phyloP scores from a whole-genome alignment of 139 green algal species.

The Coccomyxa sp. region DNA sequence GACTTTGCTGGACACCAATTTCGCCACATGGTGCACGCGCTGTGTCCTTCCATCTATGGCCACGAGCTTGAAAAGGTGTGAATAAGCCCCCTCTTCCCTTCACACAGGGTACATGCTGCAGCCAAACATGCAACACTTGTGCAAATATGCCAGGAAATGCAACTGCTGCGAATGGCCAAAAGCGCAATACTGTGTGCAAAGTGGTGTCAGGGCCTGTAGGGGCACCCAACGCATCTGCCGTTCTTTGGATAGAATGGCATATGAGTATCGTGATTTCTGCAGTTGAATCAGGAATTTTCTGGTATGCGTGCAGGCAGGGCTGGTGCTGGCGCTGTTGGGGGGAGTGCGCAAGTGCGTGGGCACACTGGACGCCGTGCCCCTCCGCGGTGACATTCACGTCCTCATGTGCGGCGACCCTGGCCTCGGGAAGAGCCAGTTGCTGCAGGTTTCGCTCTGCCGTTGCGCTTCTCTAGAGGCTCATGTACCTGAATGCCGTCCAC shows the following conservation, averaged over 20 bases:
- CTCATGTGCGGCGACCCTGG: constrained; percentile 85
- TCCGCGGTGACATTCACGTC: constrained; percentile 80
- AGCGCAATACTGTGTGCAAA: too few species aligned
- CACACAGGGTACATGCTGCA: not conserved
- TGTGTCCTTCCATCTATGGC: constrained; percentile 89
- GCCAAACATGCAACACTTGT: not conserved
- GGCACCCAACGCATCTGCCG: too few species aligned
- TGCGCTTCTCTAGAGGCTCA: not conserved
- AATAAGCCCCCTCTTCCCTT: not conserved
- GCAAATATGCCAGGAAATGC: too few species aligned
- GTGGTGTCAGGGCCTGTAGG: too few species aligned
- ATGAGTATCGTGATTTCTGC: too few species aligned
- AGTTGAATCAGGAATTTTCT: not conserved
- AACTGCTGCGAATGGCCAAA: too few species aligned
- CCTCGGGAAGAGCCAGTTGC: constrained; percentile 86
- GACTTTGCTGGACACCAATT: constrained; percentile 63
- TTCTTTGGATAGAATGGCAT: too few species aligned
- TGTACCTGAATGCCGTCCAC: not conserved
- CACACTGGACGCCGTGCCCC: constrained; percentile 25
- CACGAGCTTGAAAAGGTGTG: constrained; percentile 80
- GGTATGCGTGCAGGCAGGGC: constrained; percentile 35
- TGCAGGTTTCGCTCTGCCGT: constrained; percentile 54
- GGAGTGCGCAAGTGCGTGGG: constrained; percentile 66
- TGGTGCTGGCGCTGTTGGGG: constrained; percentile 85
- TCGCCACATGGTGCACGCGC: constrained; percentile 67